Conservation (phyloP, 768 basidiomycete genomes). For the Daedalea quercina region DNA sequence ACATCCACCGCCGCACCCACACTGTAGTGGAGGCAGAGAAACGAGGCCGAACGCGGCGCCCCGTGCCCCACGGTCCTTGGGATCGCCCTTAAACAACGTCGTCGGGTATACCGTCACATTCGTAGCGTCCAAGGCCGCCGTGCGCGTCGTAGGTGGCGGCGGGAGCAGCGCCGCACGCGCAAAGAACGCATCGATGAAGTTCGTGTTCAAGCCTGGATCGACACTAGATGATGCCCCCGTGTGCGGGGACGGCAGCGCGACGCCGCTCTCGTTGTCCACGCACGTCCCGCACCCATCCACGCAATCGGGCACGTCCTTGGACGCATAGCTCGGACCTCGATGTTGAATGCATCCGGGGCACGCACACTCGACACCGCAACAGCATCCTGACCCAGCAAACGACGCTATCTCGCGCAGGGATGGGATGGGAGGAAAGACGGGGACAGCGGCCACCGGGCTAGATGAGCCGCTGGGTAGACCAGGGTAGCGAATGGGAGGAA, state of each 20-base stretch:
- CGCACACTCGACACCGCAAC: slow-evolving; percentile 59
- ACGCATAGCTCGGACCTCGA: slow-evolving; percentile 44
- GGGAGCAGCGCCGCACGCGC: slow-evolving; percentile 66
- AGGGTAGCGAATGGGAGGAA: slow-evolving; percentile 6
- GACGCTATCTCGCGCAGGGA: slow-evolving; percentile 52
- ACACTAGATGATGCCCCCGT: not conserved
- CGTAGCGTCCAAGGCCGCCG: slow-evolving; percentile 40
- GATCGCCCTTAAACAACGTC: slow-evolving; percentile 28
- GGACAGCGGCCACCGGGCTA: slow-evolving; percentile 15
- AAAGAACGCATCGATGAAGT: slow-evolving; percentile 57
- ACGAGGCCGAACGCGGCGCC: slow-evolving; percentile 42
- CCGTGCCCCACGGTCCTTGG: slow-evolving; percentile 30
- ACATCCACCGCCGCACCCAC: slow-evolving; percentile 52
- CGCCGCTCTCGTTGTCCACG: slow-evolving; percentile 43
- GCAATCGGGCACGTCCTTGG: slow-evolving; percentile 30
- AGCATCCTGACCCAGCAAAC: slow-evolving; percentile 63
- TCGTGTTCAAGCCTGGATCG: slow-evolving; percentile 10
- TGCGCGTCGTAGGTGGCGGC: slow-evolving; percentile 50
- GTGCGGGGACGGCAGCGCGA: slow-evolving; percentile 28
- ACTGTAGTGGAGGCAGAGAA: slow-evolving; percentile 58
- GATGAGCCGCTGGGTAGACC: not conserved
- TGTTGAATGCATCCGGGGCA: slow-evolving; percentile 74
- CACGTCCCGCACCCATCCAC: slow-evolving; percentile 55
- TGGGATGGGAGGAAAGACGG: slow-evolving; percentile 52
- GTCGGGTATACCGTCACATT: slow-evolving; percentile 41